Base-by-base conservation (phyloP, 345 rosid species). In the Eucalyptus pumila region DNA sequence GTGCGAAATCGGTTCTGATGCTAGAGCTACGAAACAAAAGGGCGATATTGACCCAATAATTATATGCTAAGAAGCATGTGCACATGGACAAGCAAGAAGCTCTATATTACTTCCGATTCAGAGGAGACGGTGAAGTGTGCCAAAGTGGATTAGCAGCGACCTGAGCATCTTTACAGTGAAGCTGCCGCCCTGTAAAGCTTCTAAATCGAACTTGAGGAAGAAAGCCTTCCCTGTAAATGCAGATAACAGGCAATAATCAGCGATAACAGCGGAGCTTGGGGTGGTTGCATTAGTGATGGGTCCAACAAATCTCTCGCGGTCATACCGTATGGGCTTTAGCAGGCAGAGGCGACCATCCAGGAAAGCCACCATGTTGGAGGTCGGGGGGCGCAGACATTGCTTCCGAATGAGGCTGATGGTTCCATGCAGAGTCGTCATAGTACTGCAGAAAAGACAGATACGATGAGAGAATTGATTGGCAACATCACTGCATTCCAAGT, bases 321-420 rank as follows among this genome's bases (percentile, higher is more conserved):
- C 62, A 88, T 52, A 80, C 89, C 91, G 37, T 86, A 67, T 9
- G 32, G 87, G 86, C 86, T 69, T 32, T 5, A 16, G 80, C 24
- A 32, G 80, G 80, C 24, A 16, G 80, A 16, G 42, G 80, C 24
- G 26, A 21, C 80, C 44, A 34, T 69, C 44, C 4, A 11, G 44
- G 80, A 37, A 69, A 69, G 44, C 26, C 12, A 17, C 26, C 14
- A 2, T 16, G 8, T 69, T 34, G 44, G 44, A 17, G 44, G 26
- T 69, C 13, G 12, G 44, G 80, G 80, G 40, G 7, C 2, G 7
- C 26, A 17, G 91, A 62, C 14, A 51, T 54, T 40, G 86, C 69
- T 90, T 90, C 88, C 11, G 91, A 87, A 86, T 88, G 90, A 65
- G 88, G 87, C 49, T 87, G 90, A 65, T 86, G 88, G 83, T 90